phyloP scores from a whole-genome alignment of 2,329 filamentous ascomycete species.

The Sclerotinia sclerotiorum region DNA sequence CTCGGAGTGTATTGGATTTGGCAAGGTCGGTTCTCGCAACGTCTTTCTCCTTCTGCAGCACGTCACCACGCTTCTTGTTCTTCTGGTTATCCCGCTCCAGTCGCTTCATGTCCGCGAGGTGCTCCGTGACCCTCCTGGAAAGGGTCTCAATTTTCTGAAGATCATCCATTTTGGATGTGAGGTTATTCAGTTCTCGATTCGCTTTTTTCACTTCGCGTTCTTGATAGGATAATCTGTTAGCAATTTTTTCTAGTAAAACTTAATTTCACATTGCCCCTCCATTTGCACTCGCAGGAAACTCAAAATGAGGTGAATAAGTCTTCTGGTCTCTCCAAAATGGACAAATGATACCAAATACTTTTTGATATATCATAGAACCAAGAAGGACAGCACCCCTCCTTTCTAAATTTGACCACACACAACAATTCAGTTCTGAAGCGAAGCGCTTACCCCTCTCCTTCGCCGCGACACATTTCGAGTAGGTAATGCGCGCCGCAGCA shows the following conservation, averaged over 20 bases:
- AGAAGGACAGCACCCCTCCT: neutral
- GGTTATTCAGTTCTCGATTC: conserved; percentile 83
- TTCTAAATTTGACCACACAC: conserved; percentile 1
- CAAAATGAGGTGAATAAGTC: neutral
- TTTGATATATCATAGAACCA: neutral
- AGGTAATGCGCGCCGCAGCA: neutral
- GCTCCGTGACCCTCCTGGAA: conserved; percentile 86
- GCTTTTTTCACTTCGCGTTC: conserved; percentile 94
- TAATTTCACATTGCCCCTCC: conserved; percentile 32
- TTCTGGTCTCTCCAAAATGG: neutral
- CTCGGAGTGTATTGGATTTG: conserved; percentile 87
- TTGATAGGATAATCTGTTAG: conserved; percentile 45
- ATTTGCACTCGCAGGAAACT: conserved; percentile 29
- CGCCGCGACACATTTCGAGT: conserved; percentile 8
- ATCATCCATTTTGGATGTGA: conserved; percentile 88
- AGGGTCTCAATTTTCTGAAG: conserved; percentile 89
- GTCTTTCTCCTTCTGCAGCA: conserved; percentile 95
- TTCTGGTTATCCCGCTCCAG: conserved; percentile 92
- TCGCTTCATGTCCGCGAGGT: conserved; percentile 92
- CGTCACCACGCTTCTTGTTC: conserved; percentile 92
- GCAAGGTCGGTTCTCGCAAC: conserved; percentile 81
- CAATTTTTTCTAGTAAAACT: conserved; percentile 20
- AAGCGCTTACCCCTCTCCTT: conserved; percentile 24
- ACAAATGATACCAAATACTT: neutral
- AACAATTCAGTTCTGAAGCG: conserved; percentile 13